phyloP scores from a whole-genome alignment of 371 early-diverging fungal species.

The Rhizopus stolonifer region DNA sequence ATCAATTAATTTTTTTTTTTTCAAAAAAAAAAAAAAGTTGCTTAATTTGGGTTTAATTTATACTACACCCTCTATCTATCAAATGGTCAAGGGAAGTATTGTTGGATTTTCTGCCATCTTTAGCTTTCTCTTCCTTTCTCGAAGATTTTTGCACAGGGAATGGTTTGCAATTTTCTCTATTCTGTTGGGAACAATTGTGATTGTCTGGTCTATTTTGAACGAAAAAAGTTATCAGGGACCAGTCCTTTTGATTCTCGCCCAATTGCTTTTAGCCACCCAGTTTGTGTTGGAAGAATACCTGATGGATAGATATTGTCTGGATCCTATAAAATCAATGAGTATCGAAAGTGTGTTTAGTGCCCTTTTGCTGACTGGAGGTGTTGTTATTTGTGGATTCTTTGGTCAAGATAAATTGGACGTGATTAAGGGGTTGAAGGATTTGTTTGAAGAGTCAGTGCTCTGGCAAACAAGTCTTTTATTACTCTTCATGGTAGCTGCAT shows the following conservation, averaged over 20 bases:
- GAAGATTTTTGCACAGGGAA: conserved; percentile 38
- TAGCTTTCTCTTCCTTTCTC: conserved; percentile 39
- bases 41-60: conserved; percentile 46
- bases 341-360: conserved; percentile 46
- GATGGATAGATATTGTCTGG: conserved; percentile 44
- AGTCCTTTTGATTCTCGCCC: conserved; percentile 31
- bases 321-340: conserved; percentile 49
- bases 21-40: too few relatives aligned
- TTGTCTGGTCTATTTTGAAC: conserved; percentile 14
- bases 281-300: conserved; percentile 47
- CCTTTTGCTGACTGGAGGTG: conserved; percentile 14
- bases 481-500: conserved; percentile 41
- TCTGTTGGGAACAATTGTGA: conserved; percentile 27
- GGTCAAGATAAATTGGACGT: conserved; percentile 30
- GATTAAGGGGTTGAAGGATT: conserved; percentile 25
- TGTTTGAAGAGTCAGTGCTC: conserved; percentile 21
- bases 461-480: conserved; percentile 44
- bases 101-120: conserved; percentile 47
- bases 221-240: conserved; percentile 28
- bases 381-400: conserved; percentile 12
- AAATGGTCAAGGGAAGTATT: conserved; percentile 49
- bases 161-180: conserved; percentile 36
- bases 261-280: conserved; percentile 43
- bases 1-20: too few relatives aligned
- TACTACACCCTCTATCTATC: conserved; percentile 45